phyloP scores from a whole-genome alignment of 2,329 filamentous ascomycete genomes.

The Aspergillus tamarii region DNA sequence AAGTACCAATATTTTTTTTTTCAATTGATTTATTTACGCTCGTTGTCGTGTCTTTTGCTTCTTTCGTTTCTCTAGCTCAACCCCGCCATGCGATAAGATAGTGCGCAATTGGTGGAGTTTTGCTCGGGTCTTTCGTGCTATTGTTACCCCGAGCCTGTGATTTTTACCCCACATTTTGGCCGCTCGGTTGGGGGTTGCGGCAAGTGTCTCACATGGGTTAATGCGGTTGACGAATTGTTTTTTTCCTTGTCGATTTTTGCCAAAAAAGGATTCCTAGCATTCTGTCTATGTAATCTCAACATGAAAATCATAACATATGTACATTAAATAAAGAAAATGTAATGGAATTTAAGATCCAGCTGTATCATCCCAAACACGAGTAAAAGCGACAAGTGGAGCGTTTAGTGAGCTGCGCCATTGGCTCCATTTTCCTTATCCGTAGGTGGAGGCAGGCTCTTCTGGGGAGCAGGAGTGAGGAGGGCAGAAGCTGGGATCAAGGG shows the following conservation, averaged over 20 bases:
- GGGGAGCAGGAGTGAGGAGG: constrained; percentile 69
- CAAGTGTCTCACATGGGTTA: neutral
- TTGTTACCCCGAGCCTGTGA: constrained; percentile 35
- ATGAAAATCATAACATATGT: constrained; percentile 9
- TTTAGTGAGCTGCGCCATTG: constrained; percentile 24
- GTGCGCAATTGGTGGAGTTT: constrained; percentile 21
- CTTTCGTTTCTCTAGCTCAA: neutral
- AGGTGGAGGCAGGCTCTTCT: constrained; percentile 47
- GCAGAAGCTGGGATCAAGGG: constrained; percentile 76
- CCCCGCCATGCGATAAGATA: constrained; percentile 25
- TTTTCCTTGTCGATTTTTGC: neutral
- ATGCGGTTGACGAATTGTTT: neutral
- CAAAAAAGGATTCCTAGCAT: neutral
- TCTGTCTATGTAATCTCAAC: constrained; percentile 3
- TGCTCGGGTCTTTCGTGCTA: constrained; percentile 31
- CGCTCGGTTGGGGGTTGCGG: neutral
- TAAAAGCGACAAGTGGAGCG: neutral
- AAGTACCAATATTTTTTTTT: neutral
- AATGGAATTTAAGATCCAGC: neutral
- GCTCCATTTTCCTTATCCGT: constrained; percentile 26
- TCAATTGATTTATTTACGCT: neutral
- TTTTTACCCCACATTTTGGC: constrained; percentile 20
- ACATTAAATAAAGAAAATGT: neutral
- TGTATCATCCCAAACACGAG: neutral
- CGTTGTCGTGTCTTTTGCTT: neutral